Percentiles rank a stretch among this genome's conserved stretches.
These are phyloP conservation scores for Malus hybrid DNA, from an alignment of 331 rosid genomes.

Conservation along the genomic window DNA sequence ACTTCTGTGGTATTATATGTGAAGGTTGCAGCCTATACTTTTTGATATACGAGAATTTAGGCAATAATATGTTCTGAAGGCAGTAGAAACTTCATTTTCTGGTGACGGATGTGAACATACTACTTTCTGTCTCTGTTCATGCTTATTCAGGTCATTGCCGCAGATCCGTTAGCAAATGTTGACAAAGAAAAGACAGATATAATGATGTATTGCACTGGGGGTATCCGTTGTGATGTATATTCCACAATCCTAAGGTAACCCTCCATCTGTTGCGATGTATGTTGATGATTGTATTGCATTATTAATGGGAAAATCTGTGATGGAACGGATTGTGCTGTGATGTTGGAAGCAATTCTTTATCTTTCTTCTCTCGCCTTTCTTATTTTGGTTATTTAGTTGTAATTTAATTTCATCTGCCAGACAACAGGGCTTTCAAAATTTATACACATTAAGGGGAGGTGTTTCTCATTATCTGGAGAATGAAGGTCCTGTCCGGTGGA, in stretches of 20 bases:
- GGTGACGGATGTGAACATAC: conserved; percentile 7
- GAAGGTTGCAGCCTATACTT: neutral
- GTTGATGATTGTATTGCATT: neutral
- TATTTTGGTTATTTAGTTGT: neutral
- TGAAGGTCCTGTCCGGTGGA: conserved; percentile 82
- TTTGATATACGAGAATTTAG: neutral
- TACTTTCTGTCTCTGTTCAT: neutral
- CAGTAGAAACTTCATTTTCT: conserved; percentile 3
- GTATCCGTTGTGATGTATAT: too few species aligned
- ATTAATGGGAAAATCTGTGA: neutral
- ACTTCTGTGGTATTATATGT: neutral
- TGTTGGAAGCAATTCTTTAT: neutral
- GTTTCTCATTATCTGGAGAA: conserved; percentile 73
- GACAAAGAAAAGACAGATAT: too few species aligned
- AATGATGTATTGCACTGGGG: too few species aligned
- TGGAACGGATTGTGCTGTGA: neutral
- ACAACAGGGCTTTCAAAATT: conserved; percentile 67
- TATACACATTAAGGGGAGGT: conserved; percentile 82
- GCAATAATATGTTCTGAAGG: neutral
- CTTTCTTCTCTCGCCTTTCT: neutral
- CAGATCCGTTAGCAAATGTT: too few species aligned
- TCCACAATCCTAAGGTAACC: too few species aligned
- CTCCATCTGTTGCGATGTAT: too few species aligned
- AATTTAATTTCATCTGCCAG: conserved; percentile 34
- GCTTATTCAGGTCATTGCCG: too few species aligned